Evolutionary conservation across 768 basidiomycete genomes (phyloP), one percentile per base, ranked within the genome.

Genomic region (Dacryopinax primogenitus): DNA sequence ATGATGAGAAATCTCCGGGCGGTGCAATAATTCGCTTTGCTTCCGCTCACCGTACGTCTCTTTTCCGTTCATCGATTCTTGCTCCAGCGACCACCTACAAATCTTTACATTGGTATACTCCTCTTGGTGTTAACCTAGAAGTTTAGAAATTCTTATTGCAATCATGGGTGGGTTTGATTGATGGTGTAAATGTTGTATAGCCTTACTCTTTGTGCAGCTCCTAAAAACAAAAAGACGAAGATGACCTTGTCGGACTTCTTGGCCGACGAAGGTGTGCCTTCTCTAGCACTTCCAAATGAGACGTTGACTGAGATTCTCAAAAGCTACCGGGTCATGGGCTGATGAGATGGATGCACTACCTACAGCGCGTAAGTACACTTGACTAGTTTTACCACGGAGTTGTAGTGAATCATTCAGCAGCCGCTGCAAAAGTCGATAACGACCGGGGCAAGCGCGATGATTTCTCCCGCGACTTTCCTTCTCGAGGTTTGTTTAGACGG

Each of bases 301-400:
- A 47, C 69, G 67, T 67, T 68, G 44, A 62, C 41, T 62, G 65
- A 62, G 64, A 62, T 68, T 58, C 67, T 63, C 71, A 65, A 15
- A 66, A 92, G 91, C 85, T 63, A 78, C 90, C 63, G 95, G 92
- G 72, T 94, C 91, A 73, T 99, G 96, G 96, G 96, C 96, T 6
- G 96, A 98, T 74, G 96, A 98, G 77, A 93, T 97, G 91, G 94
- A 96, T 69, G 71, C 82, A 33, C 82, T 98, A 67, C 95, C 95
- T 30, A 88, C 84, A 70, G 94, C 92, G 72, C 95, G 95, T 98
- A 78, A 78, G 93, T 81, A 37, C 4, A 16, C 7, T 35, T 16
- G 28, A 51, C 66, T 37, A 58, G 58, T 34, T 62, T 62, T 30
- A 33, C 61, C 58, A 66, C 21, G 28, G 18, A 62, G 62, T 33